These are phyloP conservation scores for Vigna unguiculata DNA, from an alignment of 306 rosid species.

Conservation along the genomic window DNA sequence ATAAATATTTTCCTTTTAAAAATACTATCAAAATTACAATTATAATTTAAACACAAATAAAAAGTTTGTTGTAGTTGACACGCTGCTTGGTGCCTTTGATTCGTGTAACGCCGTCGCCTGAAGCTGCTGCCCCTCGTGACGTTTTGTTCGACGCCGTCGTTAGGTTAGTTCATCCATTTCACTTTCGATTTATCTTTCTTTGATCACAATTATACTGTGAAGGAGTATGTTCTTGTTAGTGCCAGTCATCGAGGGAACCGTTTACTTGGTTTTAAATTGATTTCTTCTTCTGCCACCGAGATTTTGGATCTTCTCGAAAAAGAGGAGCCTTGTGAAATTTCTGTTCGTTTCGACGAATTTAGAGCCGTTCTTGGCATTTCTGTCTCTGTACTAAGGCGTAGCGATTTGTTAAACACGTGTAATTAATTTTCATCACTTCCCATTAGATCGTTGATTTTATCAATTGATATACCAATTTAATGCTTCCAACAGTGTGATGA, in stretches of 20 bases:
- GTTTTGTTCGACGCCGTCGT: neutral
- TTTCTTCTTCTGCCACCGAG: neutral
- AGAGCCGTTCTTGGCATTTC: neutral
- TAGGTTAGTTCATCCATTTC: constrained; percentile 7
- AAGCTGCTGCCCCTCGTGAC: neutral
- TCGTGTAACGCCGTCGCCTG: neutral
- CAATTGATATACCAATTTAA: neutral
- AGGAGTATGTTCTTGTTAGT: neutral
- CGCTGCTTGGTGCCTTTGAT: neutral
- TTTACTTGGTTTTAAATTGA: neutral
- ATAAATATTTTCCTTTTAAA: no score
- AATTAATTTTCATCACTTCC: neutral
- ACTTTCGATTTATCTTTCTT: neutral
- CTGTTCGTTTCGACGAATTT: neutral
- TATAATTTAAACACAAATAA: neutral
- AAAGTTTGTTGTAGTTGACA: neutral
- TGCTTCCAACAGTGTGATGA: neutral
- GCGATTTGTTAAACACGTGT: neutral
- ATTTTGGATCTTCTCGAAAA: neutral
- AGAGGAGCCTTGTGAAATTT: neutral
- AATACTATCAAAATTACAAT: neutral
- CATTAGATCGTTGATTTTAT: neutral
- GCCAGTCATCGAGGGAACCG: neutral
- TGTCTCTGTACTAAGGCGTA: neutral
- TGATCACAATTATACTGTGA: neutral